Evolutionary conservation across 1,284 basidiomycete species (phyloP).

Genomic region (Neotropicomus parvogracilis): DNA sequence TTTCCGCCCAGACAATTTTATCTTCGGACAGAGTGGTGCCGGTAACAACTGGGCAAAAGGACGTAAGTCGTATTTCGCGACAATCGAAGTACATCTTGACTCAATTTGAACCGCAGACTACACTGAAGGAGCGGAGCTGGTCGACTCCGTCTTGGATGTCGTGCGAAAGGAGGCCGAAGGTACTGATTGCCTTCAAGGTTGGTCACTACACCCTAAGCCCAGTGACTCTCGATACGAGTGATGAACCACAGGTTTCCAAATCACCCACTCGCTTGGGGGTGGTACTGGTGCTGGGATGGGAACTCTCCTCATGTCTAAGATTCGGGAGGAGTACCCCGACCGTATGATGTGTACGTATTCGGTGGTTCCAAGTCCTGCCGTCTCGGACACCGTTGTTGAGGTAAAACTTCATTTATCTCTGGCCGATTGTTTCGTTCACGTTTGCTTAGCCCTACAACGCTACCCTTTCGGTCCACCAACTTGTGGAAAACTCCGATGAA

Average conservation of each 20-base stretch:
- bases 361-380: conserved; percentile 92
- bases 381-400: conserved; percentile 97
- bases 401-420: conserved; percentile 35
- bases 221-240: not conserved
- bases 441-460: conserved; percentile 82
- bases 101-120: conserved; percentile 56
- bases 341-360: conserved; percentile 98
- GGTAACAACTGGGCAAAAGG: conserved; percentile 97
- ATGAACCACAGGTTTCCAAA: conserved; percentile 75
- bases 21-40: conserved; percentile 87
- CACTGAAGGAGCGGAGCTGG: conserved; percentile 94
- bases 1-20: conserved; percentile 95
- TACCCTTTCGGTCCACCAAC: conserved; percentile 90
- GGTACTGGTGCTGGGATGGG: conserved; percentile 95
- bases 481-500: conserved; percentile 95
- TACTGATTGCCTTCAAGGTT: conserved; percentile 90
- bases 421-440: conserved; percentile 2
- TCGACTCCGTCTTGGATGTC: conserved; percentile 89
- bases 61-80: conserved; percentile 58
- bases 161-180: conserved; percentile 88
- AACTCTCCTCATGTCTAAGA: conserved; percentile 86
- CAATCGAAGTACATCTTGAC: not conserved
- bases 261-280: conserved; percentile 95
- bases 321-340: conserved; percentile 92
- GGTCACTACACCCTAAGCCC: conserved; percentile 18